phyloP scores from a whole-genome alignment of 129 eudicot genomes.

The Lonicera japonica region DNA sequence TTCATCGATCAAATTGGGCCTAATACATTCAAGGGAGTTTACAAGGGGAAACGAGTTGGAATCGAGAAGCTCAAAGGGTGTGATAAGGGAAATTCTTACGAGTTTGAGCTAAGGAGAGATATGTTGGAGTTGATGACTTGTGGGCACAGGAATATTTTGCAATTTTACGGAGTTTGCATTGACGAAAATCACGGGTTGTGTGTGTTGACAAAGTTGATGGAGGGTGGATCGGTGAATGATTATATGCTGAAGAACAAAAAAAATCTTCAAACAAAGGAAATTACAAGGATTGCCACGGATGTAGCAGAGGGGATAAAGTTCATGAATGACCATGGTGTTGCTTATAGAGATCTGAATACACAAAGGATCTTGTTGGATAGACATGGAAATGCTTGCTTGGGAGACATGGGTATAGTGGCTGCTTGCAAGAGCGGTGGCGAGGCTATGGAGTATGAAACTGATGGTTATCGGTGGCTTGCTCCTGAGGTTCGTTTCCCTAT shows the following conservation, averaged over 20 bases:
- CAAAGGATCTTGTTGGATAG: slow-evolving; percentile 79
- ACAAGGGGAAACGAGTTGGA: slow-evolving; percentile 70
- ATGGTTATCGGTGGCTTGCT: slow-evolving; percentile 98
- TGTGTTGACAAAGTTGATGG: slow-evolving; percentile 85
- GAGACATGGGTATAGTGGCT: slow-evolving; percentile 92
- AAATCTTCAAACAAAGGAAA: slow-evolving; percentile 72
- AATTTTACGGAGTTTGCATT: slow-evolving; percentile 74
- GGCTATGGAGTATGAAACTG: slow-evolving; percentile 96
- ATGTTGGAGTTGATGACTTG: slow-evolving; percentile 94
- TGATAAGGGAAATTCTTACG: slow-evolving; percentile 85
- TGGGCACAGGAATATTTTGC: slow-evolving; percentile 84
- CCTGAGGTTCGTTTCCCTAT: slow-evolving; percentile 78
- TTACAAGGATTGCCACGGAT: slow-evolving; percentile 63
- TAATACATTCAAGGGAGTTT: slow-evolving; percentile 68
- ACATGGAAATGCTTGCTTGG: slow-evolving; percentile 85
- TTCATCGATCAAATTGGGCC: slow-evolving; percentile 69
- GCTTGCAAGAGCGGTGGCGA: slow-evolving; percentile 83
- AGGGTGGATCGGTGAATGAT: slow-evolving; percentile 91
- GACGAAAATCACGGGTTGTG: slow-evolving; percentile 90
- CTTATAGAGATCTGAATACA: slow-evolving; percentile 81
- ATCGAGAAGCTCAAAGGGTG: slow-evolving; percentile 96
- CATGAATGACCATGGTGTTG: slow-evolving; percentile 90
- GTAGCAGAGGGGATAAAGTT: slow-evolving; percentile 91
- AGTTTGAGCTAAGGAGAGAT: slow-evolving; percentile 72
- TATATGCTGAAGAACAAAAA: slow-evolving; percentile 65